Percentiles rank a stretch among this genome's conserved stretches.
Evolutionary conservation across 768 basidiomycete species (phyloP).

Genomic region (Fibroporia radiculosa): DNA sequence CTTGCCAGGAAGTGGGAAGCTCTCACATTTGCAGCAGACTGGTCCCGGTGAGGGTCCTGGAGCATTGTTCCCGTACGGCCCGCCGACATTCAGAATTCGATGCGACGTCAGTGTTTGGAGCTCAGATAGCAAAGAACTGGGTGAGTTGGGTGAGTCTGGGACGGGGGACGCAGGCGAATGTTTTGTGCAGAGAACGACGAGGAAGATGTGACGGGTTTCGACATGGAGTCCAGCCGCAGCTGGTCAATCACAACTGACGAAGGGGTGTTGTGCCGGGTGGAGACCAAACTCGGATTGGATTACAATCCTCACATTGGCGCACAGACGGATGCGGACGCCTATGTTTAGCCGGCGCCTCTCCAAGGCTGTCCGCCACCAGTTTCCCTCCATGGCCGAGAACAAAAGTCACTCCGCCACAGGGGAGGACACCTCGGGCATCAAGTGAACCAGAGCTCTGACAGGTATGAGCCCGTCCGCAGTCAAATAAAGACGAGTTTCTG

Average conservation of each 20-base stretch:
- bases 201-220: background rate
- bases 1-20: constrained; percentile 13
- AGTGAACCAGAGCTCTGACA: too few relatives aligned
- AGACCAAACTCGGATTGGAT: constrained; percentile 3
- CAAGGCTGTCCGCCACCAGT: background rate
- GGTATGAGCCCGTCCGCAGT: too few relatives aligned
- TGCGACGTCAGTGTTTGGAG: background rate
- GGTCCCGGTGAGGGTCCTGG: constrained; percentile 5
- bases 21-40: constrained; percentile 4
- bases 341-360: constrained; percentile 3
- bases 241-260: background rate
- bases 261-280: constrained; percentile 1
- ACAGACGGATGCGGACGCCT: background rate
- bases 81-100: constrained; percentile 2
- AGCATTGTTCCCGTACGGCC: constrained; percentile 7
- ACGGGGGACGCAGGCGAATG: background rate
- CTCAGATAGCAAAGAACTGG: background rate
- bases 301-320: background rate
- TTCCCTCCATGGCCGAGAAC: background rate
- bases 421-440: background rate
- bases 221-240: background rate
- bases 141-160: background rate
- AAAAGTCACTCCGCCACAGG: background rate
- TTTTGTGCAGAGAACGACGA: background rate
- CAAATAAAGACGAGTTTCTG: background rate